Conservation (phyloP, 2,329 filamentous ascomycete species). For the Fusarium liriodendri region DNA sequence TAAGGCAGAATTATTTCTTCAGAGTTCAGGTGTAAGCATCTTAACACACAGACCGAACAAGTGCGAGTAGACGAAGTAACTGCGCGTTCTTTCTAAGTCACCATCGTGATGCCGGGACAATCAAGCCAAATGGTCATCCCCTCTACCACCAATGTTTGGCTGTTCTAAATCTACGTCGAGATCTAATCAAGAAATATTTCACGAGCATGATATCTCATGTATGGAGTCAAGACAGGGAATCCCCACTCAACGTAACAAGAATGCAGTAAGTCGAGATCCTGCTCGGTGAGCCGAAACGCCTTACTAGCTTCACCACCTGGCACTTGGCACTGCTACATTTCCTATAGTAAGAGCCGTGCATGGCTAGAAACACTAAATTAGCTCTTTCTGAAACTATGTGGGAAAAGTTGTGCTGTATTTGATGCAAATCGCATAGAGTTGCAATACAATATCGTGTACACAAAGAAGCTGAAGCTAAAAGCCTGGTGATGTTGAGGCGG, state of each 20-base stretch:
- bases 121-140: background rate
- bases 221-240: background rate
- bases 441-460: too few species aligned
- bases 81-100: background rate
- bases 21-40: background rate
- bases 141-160: too few species aligned
- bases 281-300: too few species aligned
- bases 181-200: background rate
- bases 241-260: background rate
- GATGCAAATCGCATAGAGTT: too few species aligned
- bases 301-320: too few species aligned
- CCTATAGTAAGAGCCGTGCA: too few species aligned
- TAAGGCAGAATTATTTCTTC: background rate
- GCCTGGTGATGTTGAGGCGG: background rate
- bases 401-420: too few species aligned
- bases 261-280: too few species aligned
- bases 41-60: background rate
- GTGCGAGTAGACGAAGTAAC: background rate
- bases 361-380: too few species aligned
- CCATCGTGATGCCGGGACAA: background rate
- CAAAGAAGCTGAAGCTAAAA: background rate
- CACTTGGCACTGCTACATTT: too few species aligned
- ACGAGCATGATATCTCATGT: background rate
- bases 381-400: too few species aligned
- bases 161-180: background rate